Base-by-base conservation (phyloP, 176 grass and related monocot species). In the Aegilops sharonensis region DNA sequence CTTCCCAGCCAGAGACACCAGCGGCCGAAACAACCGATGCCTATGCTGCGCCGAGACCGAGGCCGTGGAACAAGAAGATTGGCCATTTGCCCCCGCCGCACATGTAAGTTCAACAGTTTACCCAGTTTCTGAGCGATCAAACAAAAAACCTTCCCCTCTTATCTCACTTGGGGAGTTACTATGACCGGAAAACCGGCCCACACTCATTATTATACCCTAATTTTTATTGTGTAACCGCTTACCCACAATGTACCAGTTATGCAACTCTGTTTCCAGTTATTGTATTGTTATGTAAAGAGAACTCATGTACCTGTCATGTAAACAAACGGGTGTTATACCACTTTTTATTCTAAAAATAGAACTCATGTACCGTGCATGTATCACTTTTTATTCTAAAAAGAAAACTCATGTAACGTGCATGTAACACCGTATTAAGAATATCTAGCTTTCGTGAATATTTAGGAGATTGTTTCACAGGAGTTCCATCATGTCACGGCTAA, bases 91-190 rank as follows among this genome's bases (percentile, higher is more conserved):
- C 24, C 21, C 71, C 9, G 24, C 72, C 72, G 2, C 45, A 48
- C 42, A 3, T 68, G 29, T 75, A 54, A 75, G 50, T 76, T 4
- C 25, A 20, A 31, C 23, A 27, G 1, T 25, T 76, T 45, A 76
- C 15, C 25, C 14, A 20, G 9, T 31, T 75, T 20, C 27, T 0
- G 14, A 76, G 45, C 24, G 45, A 75, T 25, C 72, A 76, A 30
- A 8, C 24, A 8, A 76, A 52, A 27, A 20, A 76, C 32, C 42
- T 76, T 54, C 30, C 45, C 45, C 73, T 76, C 45, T 30, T 8
- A 52, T 27, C 24, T 76, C 73, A 52, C 73, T 75, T 75, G 25
- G 31, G 73, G 73, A 76, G 73, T 13, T 47, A 76, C 50, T 54
- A 54, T 76, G 25, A 17, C 8, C 45, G 4, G 24, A 54, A 76